Conservation (phyloP, 1,284 basidiomycete species). For the Clitocybe nebularis region DNA sequence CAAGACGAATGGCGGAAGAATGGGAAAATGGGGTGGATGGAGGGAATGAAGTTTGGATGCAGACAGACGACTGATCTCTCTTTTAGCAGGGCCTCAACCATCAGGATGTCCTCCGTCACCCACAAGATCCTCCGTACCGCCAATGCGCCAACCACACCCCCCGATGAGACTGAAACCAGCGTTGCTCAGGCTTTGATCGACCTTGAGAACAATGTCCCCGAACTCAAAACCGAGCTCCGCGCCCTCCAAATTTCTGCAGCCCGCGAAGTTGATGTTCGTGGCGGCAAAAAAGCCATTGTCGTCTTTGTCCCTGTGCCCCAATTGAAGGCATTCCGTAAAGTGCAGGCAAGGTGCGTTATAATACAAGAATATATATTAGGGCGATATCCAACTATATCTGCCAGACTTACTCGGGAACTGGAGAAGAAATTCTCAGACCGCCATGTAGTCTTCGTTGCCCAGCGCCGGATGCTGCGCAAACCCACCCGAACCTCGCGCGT, state of each 20-base stretch:
- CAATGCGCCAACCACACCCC: constrained; percentile 87
- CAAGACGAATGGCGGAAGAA: constrained; percentile 18
- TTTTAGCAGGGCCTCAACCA: constrained; percentile 31
- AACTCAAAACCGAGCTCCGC: constrained; percentile 95
- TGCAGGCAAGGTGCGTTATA: constrained; percentile 86
- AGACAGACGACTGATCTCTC: constrained; percentile 33
- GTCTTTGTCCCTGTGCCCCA: constrained; percentile 98
- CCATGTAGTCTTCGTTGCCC: constrained; percentile 98
- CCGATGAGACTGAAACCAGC: constrained; percentile 89
- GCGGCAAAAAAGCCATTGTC: constrained; percentile 99
- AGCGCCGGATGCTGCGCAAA: constrained; percentile 98
- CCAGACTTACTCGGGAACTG: constrained; percentile 94
- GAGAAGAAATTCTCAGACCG: constrained; percentile 99
- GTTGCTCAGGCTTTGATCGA: constrained; percentile 97
- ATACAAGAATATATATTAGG: constrained; percentile 7
- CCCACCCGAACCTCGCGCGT: constrained; percentile 91
- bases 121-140: constrained; percentile 93
- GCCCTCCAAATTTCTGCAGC: constrained; percentile 97
- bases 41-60: constrained; percentile 37
- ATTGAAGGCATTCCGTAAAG: constrained; percentile 98
- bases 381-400: constrained; percentile 11
- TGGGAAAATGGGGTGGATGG: constrained; percentile 38
- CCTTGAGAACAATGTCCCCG: constrained; percentile 96
- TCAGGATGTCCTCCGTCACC: constrained; percentile 67
- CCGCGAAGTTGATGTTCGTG: constrained; percentile 98